phyloP scores from a whole-genome alignment of 2,329 filamentous ascomycete genomes.

The Bipolaris gigantea region DNA sequence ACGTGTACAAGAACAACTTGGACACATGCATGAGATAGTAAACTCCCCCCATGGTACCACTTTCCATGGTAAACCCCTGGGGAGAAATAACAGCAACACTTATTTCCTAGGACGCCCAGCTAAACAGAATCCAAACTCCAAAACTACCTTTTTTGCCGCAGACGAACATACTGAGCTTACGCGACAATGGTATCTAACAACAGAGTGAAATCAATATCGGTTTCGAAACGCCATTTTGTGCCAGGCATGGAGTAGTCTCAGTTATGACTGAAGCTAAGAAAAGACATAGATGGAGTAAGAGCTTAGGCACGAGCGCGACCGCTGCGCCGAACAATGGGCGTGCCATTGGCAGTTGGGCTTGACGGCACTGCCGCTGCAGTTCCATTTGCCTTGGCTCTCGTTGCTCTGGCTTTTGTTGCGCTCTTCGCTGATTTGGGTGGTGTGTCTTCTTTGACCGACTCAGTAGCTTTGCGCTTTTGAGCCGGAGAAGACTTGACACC shows the following conservation, averaged over 20 bases:
- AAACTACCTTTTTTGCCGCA: neutral
- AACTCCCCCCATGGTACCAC: neutral
- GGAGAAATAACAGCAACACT: neutral
- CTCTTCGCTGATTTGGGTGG: conserved; percentile 24
- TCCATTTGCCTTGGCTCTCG: conserved; percentile 17
- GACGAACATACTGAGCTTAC: neutral
- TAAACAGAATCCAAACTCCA: conserved; percentile 1
- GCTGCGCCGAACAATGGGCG: conserved; percentile 24
- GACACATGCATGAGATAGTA: neutral
- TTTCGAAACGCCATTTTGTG: neutral
- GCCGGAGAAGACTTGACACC: conserved; percentile 22
- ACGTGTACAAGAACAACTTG: neutral
- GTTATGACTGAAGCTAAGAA: neutral
- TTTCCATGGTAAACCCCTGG: neutral
- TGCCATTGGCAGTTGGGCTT: conserved; percentile 20
- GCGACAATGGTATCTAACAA: conserved; percentile 1
- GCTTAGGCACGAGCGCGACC: conserved; percentile 20
- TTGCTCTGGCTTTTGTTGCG: conserved; percentile 18
- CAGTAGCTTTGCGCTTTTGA: conserved; percentile 23
- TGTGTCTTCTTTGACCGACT: conserved; percentile 16
- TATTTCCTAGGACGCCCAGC: conserved; percentile 1
- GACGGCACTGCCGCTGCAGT: conserved; percentile 12
- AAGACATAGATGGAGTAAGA: neutral
- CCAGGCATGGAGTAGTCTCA: neutral
- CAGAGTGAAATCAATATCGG: neutral